Percentiles rank a stretch among this genome's conserved stretches.
Evolutionary conservation across 805 yeast species (phyloP).

Genomic region (Cyberlindnera meyerae): DNA sequence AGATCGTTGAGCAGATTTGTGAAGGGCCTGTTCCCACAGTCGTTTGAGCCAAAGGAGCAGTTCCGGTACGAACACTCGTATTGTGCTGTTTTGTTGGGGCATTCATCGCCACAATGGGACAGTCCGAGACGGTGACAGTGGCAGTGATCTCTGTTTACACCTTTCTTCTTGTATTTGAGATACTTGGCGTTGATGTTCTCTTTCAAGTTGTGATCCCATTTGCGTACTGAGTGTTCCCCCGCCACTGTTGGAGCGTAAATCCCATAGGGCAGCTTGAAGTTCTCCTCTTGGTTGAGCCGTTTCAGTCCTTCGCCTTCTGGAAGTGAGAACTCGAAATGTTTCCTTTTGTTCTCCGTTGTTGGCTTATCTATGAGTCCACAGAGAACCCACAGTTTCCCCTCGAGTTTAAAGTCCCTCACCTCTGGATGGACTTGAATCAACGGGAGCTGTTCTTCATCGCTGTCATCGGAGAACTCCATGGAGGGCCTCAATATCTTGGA

Average conservation of each 20-base stretch:
- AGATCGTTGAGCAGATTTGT: constrained; percentile 20
- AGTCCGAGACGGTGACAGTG: constrained; percentile 13
- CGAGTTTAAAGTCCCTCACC: neutral
- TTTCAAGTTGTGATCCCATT: constrained; percentile 27
- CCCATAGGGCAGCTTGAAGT: constrained; percentile 31
- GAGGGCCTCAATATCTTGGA: neutral
- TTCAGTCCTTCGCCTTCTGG: constrained; percentile 22
- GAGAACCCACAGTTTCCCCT: constrained; percentile 18
- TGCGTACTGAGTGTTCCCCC: constrained; percentile 20
- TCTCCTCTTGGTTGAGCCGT: constrained; percentile 8
- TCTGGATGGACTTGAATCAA: too few relatives aligned
- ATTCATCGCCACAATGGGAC: constrained; percentile 29
- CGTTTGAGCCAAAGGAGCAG: constrained; percentile 28
- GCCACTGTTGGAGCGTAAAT: constrained; percentile 29
- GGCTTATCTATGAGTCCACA: constrained; percentile 21
- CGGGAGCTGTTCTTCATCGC: too few relatives aligned
- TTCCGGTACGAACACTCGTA: constrained; percentile 30
- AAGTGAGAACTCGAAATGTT: constrained; percentile 15
- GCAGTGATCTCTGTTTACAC: constrained; percentile 13
- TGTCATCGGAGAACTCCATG: neutral
- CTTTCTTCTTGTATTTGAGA: neutral
- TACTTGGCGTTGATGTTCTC: constrained; percentile 16
- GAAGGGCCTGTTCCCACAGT: constrained; percentile 38
- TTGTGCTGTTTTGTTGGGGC: constrained; percentile 29
- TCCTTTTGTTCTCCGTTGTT: constrained; percentile 1